Conservation (phyloP, 2,329 filamentous ascomycete genomes). For the Colletotrichum liriopes region DNA sequence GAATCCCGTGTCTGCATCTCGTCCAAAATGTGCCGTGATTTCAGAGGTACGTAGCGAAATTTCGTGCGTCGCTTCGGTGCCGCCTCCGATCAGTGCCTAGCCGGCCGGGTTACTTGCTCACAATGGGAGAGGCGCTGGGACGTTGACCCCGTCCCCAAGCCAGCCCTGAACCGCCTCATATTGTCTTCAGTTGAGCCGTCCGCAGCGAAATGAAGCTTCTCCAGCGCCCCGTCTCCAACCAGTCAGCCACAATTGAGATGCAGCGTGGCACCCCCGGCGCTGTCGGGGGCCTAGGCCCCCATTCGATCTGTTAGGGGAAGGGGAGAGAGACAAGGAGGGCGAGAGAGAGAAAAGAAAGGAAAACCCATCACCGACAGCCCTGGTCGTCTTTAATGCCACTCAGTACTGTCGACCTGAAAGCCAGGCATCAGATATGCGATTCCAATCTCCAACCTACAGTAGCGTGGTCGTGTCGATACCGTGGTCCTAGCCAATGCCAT, state of each 20-base stretch:
- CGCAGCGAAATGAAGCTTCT: constrained; percentile 16
- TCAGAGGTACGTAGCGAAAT: background rate
- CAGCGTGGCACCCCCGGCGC: background rate
- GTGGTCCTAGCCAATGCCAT: constrained; percentile 6
- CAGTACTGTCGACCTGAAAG: constrained; percentile 37
- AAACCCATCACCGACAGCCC: background rate
- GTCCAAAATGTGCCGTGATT: background rate
- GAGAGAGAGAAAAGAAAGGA: background rate
- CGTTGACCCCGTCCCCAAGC: background rate
- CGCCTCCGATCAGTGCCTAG: background rate
- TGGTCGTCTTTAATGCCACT: constrained; percentile 13
- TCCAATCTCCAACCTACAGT: constrained; percentile 30
- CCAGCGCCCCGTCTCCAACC: background rate
- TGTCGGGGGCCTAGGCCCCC: constrained; percentile 6
- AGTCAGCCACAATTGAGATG: background rate
- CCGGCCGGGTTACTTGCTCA: background rate
- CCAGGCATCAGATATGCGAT: constrained; percentile 26
- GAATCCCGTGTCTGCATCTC: constrained; percentile 9
- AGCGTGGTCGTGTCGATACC: constrained; percentile 11
- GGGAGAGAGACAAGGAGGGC: background rate
- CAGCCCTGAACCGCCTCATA: constrained; percentile 8
- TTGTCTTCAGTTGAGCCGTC: constrained; percentile 23
- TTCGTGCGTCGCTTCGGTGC: background rate
- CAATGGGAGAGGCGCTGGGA: background rate
- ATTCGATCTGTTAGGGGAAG: background rate